Percentiles rank a stretch among this genome's conserved stretches.
phyloP scores from a whole-genome alignment of 139 green algal species.

The Micractinium sp. region DNA sequence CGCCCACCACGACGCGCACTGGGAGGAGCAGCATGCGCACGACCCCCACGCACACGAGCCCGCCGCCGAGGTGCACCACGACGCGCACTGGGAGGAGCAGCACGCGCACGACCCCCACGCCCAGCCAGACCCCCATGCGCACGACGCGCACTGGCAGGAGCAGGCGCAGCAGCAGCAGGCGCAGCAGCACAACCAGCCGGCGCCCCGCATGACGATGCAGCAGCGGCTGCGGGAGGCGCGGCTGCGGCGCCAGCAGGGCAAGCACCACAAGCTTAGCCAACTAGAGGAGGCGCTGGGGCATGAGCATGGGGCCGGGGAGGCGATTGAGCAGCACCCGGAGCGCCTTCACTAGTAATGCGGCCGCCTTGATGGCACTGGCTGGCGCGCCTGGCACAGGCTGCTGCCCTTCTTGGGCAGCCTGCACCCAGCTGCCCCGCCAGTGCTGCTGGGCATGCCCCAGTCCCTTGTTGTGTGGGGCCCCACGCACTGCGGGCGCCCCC shows the following conservation, averaged over 20 bases:
- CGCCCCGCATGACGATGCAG: not conserved
- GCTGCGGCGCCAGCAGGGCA: not conserved
- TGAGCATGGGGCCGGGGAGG: not conserved
- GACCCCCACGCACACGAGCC: not conserved
- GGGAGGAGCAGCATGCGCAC: not conserved
- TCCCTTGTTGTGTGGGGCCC: not conserved
- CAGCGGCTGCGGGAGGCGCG: slow-evolving; percentile 19
- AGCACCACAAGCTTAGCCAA: slow-evolving; percentile 20
- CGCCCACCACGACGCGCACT: not conserved
- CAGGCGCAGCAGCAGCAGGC: not conserved
- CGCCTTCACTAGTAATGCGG: not conserved
- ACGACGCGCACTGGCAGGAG: not conserved
- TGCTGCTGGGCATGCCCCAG: not conserved
- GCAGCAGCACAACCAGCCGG: not conserved
- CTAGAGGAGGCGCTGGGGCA: slow-evolving; percentile 32
- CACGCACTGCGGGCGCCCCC: too few species aligned
- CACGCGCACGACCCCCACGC: not conserved
- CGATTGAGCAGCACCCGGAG: slow-evolving; percentile 27
- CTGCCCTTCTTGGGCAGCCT: not conserved
- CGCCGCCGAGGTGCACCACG: not conserved
- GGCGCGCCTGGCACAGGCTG: not conserved
- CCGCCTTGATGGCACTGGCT: not conserved
- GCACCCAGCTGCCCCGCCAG: too few species aligned
- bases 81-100: not conserved
- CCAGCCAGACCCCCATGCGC: not conserved